Conservation (phyloP, 768 basidiomycete genomes). For the Macrolepiota albuminosa region DNA sequence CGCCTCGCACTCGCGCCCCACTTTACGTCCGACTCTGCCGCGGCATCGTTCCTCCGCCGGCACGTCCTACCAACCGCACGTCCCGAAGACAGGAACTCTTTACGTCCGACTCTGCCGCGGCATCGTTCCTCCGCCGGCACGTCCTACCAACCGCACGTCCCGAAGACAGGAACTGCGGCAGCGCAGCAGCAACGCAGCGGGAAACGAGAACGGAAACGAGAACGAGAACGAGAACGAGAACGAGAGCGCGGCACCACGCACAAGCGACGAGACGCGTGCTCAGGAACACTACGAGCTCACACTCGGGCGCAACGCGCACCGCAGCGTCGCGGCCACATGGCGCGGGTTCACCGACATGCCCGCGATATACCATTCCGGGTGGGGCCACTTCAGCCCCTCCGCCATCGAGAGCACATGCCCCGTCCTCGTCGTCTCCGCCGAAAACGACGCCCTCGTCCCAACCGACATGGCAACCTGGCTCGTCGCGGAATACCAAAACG, state of each 20-base stretch:
- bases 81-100: conserved; percentile 18
- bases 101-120: conserved; percentile 33
- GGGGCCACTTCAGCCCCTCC: conserved; percentile 41
- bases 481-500: conserved; percentile 40
- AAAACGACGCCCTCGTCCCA: conserved; percentile 38
- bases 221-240: conserved; percentile 21
- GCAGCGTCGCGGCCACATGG: conserved; percentile 48
- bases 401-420: conserved; percentile 40
- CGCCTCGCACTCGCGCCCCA: conserved; percentile 26
- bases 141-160: conserved; percentile 8
- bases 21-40: conserved; percentile 32
- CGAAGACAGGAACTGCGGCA: conserved; percentile 4
- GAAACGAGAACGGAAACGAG: conserved; percentile 37
- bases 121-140: conserved; percentile 31
- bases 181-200: too few species aligned
- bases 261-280: conserved; percentile 20
- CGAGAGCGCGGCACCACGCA: too few species aligned
- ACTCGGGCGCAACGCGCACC: conserved; percentile 36
- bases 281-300: conserved; percentile 40
- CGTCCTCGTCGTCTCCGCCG: conserved; percentile 40
- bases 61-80: conserved; percentile 12
- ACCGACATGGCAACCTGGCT: conserved; percentile 44
- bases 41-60: conserved; percentile 36
- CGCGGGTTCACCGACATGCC: conserved; percentile 44
- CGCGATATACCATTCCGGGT: conserved; percentile 42